Conservation (phyloP, 371 early-diverging fungal species). For the Apophysomyces variabilis region DNA sequence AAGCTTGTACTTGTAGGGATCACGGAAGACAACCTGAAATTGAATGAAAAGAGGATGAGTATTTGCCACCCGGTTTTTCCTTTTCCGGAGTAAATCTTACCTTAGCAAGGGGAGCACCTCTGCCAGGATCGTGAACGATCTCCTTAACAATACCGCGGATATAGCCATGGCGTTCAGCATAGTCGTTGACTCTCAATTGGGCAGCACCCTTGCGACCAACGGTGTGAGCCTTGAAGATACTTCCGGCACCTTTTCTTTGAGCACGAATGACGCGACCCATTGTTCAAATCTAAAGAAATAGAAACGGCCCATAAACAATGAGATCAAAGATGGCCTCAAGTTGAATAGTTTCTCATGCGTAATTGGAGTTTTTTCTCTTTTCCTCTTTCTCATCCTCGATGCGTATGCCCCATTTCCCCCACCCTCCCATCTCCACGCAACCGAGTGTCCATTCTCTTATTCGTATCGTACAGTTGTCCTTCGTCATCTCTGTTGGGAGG, state of each 20-base stretch:
- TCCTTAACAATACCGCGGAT: slow-evolving; percentile 97
- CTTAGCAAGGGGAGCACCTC: slow-evolving; percentile 99
- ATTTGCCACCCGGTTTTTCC: not conserved
- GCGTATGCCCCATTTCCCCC: not conserved
- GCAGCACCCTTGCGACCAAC: slow-evolving; percentile 97
- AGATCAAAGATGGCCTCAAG: not conserved
- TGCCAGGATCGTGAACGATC: slow-evolving; percentile 99
- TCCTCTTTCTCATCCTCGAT: too few relatives aligned
- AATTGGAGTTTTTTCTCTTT: too few relatives aligned
- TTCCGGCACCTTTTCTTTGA: slow-evolving; percentile 98
- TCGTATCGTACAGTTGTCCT: not conserved
- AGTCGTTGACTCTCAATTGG: slow-evolving; percentile 93
- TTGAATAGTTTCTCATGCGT: too few relatives aligned
- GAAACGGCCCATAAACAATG: not conserved
- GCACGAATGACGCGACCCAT: slow-evolving; percentile 86
- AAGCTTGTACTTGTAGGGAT: slow-evolving; percentile 80
- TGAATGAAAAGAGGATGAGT: not conserved
- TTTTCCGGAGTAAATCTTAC: slow-evolving; percentile 43
- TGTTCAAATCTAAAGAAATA: not conserved
- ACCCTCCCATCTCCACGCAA: not conserved
- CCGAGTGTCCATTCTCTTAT: not conserved
- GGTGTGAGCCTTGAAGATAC: slow-evolving; percentile 98
- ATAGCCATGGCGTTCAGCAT: slow-evolving; percentile 97
- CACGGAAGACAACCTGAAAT: slow-evolving; percentile 56
- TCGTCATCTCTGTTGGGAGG: not conserved